Evolutionary conservation across 176 grass and related monocot genomes (phyloP), one percentile per base, ranked within the genome.

Genomic region (Leersia perrieri): DNA sequence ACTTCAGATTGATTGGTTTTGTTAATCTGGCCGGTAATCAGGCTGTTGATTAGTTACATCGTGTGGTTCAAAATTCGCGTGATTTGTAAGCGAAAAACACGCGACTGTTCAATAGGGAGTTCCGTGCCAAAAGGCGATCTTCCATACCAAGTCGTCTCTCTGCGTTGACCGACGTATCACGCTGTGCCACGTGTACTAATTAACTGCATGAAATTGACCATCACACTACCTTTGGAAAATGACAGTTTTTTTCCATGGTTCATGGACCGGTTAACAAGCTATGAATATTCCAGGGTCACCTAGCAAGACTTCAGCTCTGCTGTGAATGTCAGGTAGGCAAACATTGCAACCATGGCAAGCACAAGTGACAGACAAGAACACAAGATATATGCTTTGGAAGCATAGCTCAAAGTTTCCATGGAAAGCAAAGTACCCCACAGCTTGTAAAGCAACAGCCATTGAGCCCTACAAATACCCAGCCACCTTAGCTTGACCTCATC

Each of bases 391-490:
- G 69, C 82, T 82, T 80, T 9, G 55, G 14, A 25, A 53, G 45
- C 49, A 60, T 53, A 78, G 68, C 83, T 72, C 42, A 45, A 82
- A 11, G 34, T 86, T 57, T 33, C 88, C 73, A 86, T 89, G 44
- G 66, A 84, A 92, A 87, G 84, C 60, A 79, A 84, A 26, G 86
- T 5, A 83, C 75, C 61, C 70, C 51, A 89, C 77, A 91, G 63
- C 61, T 87, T 91, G 87, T 85, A 85, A 91, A 82, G 76, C 13
- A 25, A 0, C 75, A 3, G 57, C 16, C 28, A 76, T 65, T 45
- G 82, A 40, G 72, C 20, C 51, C 90, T 92, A 96, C 88, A 90
- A 80, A 90, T 92, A 73, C 28, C 41, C 81, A 15, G 57, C 44
- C 33, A 63, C 22, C 32, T 35, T 35, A 14, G 38, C 68, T 34